Evolutionary conservation across 345 rosid genomes (phyloP), one percentile per base, ranked within the genome.

Genomic region (Eutrema heterophyllum): DNA sequence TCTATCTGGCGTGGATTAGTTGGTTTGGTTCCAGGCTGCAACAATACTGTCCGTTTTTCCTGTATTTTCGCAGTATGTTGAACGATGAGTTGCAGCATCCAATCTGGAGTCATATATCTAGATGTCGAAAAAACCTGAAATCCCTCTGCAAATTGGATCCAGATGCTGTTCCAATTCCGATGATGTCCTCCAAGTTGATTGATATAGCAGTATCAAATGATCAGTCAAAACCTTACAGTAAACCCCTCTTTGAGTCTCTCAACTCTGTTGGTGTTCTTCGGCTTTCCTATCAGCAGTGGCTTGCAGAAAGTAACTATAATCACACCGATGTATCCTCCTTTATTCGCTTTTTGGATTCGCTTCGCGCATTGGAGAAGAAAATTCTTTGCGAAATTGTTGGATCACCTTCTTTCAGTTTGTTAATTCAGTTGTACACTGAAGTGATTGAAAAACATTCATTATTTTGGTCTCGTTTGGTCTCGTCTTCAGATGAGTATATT

Each of bases 271-370:
- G 83, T 12, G 68, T 91, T 64, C 84, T 91, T 67, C 85, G 96
- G 81, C 82, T 64, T 72, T 82, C 89, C 72, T 78, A 78, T 83
- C 86, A 71, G 56, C 98, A 88, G 72, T 88, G 97, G 98, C 79
- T 70, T 79, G 78, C 81, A 64, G 96, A 94, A 77, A 78, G 74
- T 54, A 80, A 60, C 78, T 64, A 82, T 78, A 70, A 58, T 14
- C 81, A 75, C 57, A 18, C 36, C 2, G 78, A 73, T 67, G 80
- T 85, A 78, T 52, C 82, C 66, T 57, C 74, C 26, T 59, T 66
- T 59, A 71, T 80, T 79, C 75, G 72, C 72, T 76, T 91, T 78
- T 57, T 94, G 78, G 81, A 81, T 45, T 78, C 97, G 50, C 81
- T 94, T 55, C 75, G 81, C 1, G 55, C 56, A 69, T 73, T 94